Evolutionary conservation across 805 yeast genomes (phyloP).

Genomic region (Isabelozyma pseudorhagii): DNA sequence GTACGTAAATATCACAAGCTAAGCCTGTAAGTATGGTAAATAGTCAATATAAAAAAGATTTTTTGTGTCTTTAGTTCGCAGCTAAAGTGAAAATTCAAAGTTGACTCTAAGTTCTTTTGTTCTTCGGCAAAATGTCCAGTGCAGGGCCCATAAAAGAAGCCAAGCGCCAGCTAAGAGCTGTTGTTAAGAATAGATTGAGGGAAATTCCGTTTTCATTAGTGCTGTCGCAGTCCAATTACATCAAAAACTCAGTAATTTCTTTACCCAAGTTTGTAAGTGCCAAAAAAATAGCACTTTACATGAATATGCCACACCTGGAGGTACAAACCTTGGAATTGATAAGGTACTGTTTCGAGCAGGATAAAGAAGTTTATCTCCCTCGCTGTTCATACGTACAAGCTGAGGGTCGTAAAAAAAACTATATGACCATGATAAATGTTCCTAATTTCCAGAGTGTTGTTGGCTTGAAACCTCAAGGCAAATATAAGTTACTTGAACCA

Average conservation of each 20-base stretch:
- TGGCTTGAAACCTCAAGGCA: constrained; percentile 61
- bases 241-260: constrained; percentile 14
- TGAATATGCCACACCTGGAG: constrained; percentile 76
- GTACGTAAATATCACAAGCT: background rate
- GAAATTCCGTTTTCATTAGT: constrained; percentile 13
- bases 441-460: constrained; percentile 38
- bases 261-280: constrained; percentile 42
- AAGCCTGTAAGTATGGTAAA: background rate
- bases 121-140: background rate
- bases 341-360: constrained; percentile 43
- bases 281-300: constrained; percentile 57
- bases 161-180: constrained; percentile 22
- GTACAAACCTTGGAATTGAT: constrained; percentile 59
- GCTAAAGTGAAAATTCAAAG: no score
- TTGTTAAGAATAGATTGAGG: constrained; percentile 17
- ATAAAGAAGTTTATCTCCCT: constrained; percentile 59
- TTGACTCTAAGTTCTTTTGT: background rate
- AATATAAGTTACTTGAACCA: constrained; percentile 70
- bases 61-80: background rate
- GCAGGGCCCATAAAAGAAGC: constrained; percentile 9
- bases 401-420: constrained; percentile 30
- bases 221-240: constrained; percentile 20
- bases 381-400: constrained; percentile 35
- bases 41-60: background rate
- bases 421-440: constrained; percentile 58